Evolutionary conservation across 1,284 basidiomycete genomes (phyloP), one percentile per base, ranked within the genome.

Genomic region (Baeospora myosura): DNA sequence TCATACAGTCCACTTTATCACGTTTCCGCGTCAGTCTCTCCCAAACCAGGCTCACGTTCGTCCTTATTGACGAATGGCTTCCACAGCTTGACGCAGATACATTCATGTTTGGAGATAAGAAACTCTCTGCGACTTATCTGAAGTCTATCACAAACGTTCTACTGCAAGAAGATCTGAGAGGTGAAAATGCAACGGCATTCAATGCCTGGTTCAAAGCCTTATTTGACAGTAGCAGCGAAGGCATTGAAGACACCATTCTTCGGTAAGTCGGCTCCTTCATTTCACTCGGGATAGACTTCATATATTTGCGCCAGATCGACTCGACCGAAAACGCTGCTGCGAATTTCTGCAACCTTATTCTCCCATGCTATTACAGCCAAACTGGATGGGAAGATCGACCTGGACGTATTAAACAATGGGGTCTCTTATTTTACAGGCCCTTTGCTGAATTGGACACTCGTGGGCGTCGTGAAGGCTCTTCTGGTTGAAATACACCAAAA

Each of bases 161-260:
- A 39, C 58, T 64, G 6, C 31, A 59, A 0, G 68, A 70, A 11
- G 65, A 65, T 17, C 57, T 80, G 4, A 61, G 68, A 10, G 56
- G 52, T 10, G 76, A 80, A 36, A 78, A 84, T 34, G 50, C 59
- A 8, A 50, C 48, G 10, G 71, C 76, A 4, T 76, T 81, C 48
- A 56, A 61, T 22, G 64, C 67, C 2, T 89, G 86, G 86, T 75
- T 71, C 47, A 87, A 85, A 52, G 78, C 82, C 0, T 63, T 88
- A 14, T 89, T 89, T 56, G 82, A 86, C 53, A 76, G 65, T 38
- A 74, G 66, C 42, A 87, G 78, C 47, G 86, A 88, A 57, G 86
- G 86, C 2, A 88, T 89, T 21, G 86, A 87, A 48, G 86, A 89
- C 53, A 76, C 73, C 6, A 82, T 88, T 42, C 65, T 89, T 14